A percentile compares a stretch with the other conserved stretches of the same genome.
phyloP scores from a whole-genome alignment of 306 rosid genomes.

The Rosa multiflora region DNA sequence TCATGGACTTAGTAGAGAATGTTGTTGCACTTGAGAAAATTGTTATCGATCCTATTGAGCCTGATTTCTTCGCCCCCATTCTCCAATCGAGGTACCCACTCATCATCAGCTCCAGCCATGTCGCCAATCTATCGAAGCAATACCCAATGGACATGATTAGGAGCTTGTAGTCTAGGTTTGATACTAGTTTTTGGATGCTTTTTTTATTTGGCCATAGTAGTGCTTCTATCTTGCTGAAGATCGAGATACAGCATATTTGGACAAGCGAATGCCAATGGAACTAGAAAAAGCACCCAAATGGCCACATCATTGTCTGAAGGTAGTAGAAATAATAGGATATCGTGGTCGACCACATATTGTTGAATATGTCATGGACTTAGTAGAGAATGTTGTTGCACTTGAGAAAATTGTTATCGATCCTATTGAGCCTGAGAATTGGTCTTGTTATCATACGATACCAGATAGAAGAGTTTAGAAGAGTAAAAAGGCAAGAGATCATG shows the following conservation, averaged over 20 bases:
- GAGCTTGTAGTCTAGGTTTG: no score
- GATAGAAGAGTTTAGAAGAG: not conserved
- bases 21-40: not conserved
- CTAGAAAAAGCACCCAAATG: not conserved
- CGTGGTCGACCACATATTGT: not conserved
- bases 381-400: not conserved
- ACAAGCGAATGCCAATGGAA: not conserved
- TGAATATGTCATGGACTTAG: not conserved
- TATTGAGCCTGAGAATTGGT: not conserved
- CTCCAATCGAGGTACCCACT: no score
- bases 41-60: not conserved
- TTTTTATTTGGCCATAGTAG: no score
- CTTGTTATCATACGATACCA: not conserved
- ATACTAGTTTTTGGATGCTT: no score
- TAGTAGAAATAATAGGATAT: not conserved
- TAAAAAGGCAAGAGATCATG: not conserved
- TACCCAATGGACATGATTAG: no score
- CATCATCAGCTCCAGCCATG: no score
- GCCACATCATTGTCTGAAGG: not conserved
- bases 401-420: not conserved
- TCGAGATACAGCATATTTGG: no score
- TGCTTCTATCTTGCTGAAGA: not conserved
- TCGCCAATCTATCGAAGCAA: no score
- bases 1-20: not conserved
- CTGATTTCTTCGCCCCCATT: no score